These are phyloP conservation scores for Nemania sp. DNA, from an alignment of 2,329 filamentous ascomycete genomes.

Conservation along the genomic window DNA sequence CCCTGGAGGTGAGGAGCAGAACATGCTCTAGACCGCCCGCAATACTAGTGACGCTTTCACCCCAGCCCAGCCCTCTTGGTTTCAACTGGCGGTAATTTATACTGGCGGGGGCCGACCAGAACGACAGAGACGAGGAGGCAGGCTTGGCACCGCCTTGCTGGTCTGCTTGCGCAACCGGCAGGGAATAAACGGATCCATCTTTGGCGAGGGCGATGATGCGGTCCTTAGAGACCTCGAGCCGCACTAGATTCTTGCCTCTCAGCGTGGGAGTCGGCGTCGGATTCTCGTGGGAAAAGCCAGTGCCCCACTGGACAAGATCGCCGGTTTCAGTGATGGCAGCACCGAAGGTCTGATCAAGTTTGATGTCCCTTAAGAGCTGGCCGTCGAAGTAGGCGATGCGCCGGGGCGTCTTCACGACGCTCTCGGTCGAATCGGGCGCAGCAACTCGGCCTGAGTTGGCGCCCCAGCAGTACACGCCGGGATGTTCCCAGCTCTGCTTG, in stretches of 20 bases:
- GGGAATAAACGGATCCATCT: conserved; percentile 78
- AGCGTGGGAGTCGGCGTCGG: conserved; percentile 71
- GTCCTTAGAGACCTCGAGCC: conserved; percentile 77
- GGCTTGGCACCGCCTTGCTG: conserved; percentile 67
- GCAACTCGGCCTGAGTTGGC: conserved; percentile 84
- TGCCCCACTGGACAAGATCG: conserved; percentile 90
- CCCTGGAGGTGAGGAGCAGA: conserved; percentile 79
- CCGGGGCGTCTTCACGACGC: conserved; percentile 76
- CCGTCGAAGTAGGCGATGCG: conserved; percentile 83
- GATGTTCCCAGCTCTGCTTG: conserved; percentile 77
- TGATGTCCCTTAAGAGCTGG: conserved; percentile 81
- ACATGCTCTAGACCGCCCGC: conserved; percentile 83
- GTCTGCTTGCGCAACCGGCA: conserved; percentile 75
- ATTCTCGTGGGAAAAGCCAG: conserved; percentile 68
- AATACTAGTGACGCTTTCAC: conserved; percentile 75
- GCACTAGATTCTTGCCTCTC: conserved; percentile 76
- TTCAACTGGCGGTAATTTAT: conserved; percentile 75
- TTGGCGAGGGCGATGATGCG: conserved; percentile 79
- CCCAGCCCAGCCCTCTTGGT: conserved; percentile 64
- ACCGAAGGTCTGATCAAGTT: conserved; percentile 79
- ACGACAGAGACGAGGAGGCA: conserved; percentile 68
- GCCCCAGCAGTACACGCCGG: conserved; percentile 93
- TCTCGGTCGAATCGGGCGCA: conserved; percentile 78
- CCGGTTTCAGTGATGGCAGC: conserved; percentile 87
- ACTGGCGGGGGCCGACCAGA: conserved; percentile 59